Percentiles rank a stretch among this genome's conserved stretches.
phyloP scores from a whole-genome alignment of 768 basidiomycete genomes.

The Fomitopsis pulvina region DNA sequence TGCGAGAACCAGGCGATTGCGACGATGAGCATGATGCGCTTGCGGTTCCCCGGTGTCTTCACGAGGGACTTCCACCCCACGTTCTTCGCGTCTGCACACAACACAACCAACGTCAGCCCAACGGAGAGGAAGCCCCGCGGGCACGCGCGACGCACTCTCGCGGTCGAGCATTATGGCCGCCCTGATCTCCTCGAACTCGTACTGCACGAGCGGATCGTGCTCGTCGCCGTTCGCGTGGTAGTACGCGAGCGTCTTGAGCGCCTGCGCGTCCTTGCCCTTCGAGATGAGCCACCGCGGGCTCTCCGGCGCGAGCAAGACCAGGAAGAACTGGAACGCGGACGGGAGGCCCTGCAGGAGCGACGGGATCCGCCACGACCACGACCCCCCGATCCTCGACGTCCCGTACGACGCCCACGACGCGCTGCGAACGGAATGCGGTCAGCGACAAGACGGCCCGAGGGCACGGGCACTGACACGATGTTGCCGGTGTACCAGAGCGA shows the following conservation, averaged over 20 bases:
- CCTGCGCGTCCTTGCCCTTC: conserved; percentile 67
- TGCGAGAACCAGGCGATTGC: conserved; percentile 56
- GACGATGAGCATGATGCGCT: conserved; percentile 49
- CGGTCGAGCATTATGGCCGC: conserved; percentile 69
- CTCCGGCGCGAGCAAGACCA: conserved; percentile 73
- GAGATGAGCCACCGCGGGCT: conserved; percentile 79
- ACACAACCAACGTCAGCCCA: conserved; percentile 34
- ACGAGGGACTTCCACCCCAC: conserved; percentile 64
- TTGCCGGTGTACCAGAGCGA: conserved; percentile 84
- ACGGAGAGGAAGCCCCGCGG: background rate
- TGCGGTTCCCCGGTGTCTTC: conserved; percentile 44
- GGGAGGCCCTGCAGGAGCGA: conserved; percentile 68
- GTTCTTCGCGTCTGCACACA: conserved; percentile 43
- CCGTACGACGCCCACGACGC: conserved; percentile 82
- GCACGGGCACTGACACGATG: conserved; percentile 46
- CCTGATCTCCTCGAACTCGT: conserved; percentile 79
- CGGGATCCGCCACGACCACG: conserved; percentile 83
- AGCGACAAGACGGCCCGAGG: background rate
- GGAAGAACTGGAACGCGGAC: conserved; percentile 54
- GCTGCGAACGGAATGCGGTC: conserved; percentile 3
- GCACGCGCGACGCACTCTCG: conserved; percentile 14
- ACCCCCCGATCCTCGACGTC: conserved; percentile 58
- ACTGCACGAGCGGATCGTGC: conserved; percentile 60
- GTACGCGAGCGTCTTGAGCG: conserved; percentile 64
- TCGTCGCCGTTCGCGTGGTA: conserved; percentile 80